These are phyloP conservation scores for Saccharomycopsis oosterbeekiorum DNA, from an alignment of 805 yeast genomes.

Conservation along the genomic window DNA sequence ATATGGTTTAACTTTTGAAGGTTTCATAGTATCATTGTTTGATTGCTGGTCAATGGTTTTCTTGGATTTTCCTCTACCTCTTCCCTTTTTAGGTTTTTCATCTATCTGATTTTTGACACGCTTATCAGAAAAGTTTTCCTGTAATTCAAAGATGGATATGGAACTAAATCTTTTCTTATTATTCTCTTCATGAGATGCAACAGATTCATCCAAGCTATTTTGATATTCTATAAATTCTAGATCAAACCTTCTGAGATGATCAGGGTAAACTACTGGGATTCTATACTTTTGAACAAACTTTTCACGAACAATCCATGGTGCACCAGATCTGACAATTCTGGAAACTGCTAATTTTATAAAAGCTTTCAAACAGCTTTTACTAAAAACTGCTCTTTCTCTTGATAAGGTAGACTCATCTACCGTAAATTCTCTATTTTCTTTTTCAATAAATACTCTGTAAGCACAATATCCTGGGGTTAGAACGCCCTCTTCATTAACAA, in stretches of 20 bases:
- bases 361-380: constrained; percentile 85
- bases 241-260: constrained; percentile 31
- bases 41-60: not conserved
- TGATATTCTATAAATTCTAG: constrained; percentile 5
- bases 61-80: not conserved
- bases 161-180: constrained; percentile 1
- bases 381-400: constrained; percentile 78
- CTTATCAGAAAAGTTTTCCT: not conserved
- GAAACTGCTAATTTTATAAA: constrained; percentile 70
- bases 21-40: not conserved
- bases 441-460: constrained; percentile 58
- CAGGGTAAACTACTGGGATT: constrained; percentile 52
- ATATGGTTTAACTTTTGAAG: not conserved
- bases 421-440: constrained; percentile 44
- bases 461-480: constrained; percentile 47
- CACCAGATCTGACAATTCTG: constrained; percentile 75
- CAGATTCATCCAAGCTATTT: not conserved
- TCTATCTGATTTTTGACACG: not conserved
- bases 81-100: constrained; percentile 1
- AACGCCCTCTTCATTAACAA: constrained; percentile 28
- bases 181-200: not conserved
- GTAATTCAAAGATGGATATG: not conserved
- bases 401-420: constrained; percentile 66
- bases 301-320: constrained; percentile 90
- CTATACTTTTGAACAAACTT: constrained; percentile 63